These are phyloP conservation scores for Stropharia rugosoannulata DNA, from an alignment of 768 basidiomycete genomes.

Conservation along the genomic window DNA sequence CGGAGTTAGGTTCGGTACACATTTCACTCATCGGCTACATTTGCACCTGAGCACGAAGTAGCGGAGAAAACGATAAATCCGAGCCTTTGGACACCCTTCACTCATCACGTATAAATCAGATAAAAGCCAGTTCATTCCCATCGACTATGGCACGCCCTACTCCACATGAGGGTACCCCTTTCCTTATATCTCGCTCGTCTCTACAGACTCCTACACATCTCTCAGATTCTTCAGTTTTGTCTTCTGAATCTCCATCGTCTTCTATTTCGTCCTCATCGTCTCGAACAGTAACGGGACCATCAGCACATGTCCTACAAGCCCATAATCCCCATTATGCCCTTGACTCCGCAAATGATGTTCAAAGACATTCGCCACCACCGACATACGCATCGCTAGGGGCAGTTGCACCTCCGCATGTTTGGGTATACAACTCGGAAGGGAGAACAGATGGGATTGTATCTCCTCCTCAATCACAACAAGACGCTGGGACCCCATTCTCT, in stretches of 20 bases:
- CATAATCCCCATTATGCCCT: not conserved
- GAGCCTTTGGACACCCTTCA: not conserved
- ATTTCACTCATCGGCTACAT: not conserved
- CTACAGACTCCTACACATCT: not conserved
- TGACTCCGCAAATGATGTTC: not conserved
- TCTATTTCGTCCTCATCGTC: conserved; percentile 3
- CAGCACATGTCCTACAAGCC: not conserved
- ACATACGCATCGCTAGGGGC: conserved; percentile 14
- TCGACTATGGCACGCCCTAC: not conserved
- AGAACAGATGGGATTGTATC: not conserved
- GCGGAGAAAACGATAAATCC: conserved; percentile 1
- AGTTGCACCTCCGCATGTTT: not conserved
- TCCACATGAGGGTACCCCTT: conserved; percentile 4
- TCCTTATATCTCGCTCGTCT: not conserved
- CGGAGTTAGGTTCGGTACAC: conserved; percentile 2
- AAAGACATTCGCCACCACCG: conserved; percentile 15
- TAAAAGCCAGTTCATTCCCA: conserved; percentile 3
- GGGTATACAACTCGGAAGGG: not conserved
- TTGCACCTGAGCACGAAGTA: conserved; percentile 3
- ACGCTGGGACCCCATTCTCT: conserved; percentile 2
- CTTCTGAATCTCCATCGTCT: not conserved
- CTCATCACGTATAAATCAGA: not conserved
- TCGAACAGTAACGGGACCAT: not conserved
- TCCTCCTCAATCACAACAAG: not conserved
- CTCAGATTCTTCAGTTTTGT: not conserved